These are phyloP conservation scores for Trichophyton verrucosum DNA, from an alignment of 2,329 filamentous ascomycete species.

Conservation along the genomic window DNA sequence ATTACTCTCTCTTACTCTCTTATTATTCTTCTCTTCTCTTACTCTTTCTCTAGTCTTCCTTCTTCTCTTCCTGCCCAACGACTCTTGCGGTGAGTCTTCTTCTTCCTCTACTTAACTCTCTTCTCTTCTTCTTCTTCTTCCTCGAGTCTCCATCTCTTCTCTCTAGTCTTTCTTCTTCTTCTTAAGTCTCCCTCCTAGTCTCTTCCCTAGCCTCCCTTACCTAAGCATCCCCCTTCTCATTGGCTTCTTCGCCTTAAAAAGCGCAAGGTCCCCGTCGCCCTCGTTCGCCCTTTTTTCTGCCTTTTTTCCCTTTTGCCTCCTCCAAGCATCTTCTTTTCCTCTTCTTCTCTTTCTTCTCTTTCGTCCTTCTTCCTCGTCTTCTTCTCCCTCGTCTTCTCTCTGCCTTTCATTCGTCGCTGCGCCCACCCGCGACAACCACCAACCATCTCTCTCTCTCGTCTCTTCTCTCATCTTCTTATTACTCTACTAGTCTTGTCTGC, in stretches of 20 bases:
- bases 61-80: too few relatives aligned
- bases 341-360: background rate
- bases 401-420: background rate
- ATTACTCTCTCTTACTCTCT: background rate
- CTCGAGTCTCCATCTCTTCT: background rate
- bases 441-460: background rate
- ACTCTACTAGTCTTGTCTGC: background rate
- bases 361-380: too few relatives aligned
- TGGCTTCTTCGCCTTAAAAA: background rate
- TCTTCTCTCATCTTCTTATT: background rate
- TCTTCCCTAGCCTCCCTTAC: background rate
- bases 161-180: background rate
- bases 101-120: background rate
- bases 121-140: too few relatives aligned
- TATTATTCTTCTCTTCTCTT: background rate
- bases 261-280: background rate
- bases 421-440: too few relatives aligned
- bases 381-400: too few relatives aligned
- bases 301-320: background rate
- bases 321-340: background rate
- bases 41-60: too few relatives aligned
- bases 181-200: background rate
- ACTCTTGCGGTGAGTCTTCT: too few relatives aligned
- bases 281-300: background rate
- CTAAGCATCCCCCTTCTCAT: background rate